Conservation (phyloP, 1,139 yeast genomes). For the Blastobotrys buckinghamii region DNA sequence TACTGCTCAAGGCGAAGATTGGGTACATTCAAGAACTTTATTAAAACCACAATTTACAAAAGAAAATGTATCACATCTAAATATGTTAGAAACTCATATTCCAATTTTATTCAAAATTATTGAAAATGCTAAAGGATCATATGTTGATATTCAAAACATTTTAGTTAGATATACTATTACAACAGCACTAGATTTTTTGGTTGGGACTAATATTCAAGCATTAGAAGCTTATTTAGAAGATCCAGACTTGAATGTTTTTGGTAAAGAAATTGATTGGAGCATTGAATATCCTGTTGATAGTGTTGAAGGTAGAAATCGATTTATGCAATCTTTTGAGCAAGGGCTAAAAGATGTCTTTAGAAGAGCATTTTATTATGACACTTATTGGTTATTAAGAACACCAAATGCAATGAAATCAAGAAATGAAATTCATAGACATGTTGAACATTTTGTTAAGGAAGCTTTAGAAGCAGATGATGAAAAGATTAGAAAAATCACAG, state of each 20-base stretch:
- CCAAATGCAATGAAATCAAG: constrained; percentile 5
- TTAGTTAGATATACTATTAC: constrained; percentile 11
- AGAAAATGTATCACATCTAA: constrained; percentile 48
- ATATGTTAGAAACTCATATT: constrained; percentile 43
- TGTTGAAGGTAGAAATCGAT: constrained; percentile 10
- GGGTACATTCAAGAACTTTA: constrained; percentile 54
- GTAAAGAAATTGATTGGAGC: constrained; percentile 7
- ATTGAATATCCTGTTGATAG: constrained; percentile 7
- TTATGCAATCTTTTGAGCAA: constrained; percentile 11
- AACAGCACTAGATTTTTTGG: constrained; percentile 13
- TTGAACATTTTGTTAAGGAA: constrained; percentile 9
- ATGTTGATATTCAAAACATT: constrained; percentile 10
- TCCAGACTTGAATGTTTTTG: constrained; percentile 1
- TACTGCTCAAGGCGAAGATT: constrained; percentile 49
- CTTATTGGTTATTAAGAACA: constrained; percentile 7
- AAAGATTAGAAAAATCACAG: neutral
- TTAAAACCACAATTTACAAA: constrained; percentile 53
- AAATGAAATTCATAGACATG: constrained; percentile 1
- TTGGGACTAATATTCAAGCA: constrained; percentile 10
- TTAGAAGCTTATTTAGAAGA: constrained; percentile 9
- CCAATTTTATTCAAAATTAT: constrained; percentile 31
- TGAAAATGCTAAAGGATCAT: neutral
- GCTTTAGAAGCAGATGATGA: constrained; percentile 13
- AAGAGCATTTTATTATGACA: constrained; percentile 8
- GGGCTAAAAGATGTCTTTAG: constrained; percentile 4